phyloP scores from a whole-genome alignment of 257 asterid species.

The Nicotiana sylvestris region DNA sequence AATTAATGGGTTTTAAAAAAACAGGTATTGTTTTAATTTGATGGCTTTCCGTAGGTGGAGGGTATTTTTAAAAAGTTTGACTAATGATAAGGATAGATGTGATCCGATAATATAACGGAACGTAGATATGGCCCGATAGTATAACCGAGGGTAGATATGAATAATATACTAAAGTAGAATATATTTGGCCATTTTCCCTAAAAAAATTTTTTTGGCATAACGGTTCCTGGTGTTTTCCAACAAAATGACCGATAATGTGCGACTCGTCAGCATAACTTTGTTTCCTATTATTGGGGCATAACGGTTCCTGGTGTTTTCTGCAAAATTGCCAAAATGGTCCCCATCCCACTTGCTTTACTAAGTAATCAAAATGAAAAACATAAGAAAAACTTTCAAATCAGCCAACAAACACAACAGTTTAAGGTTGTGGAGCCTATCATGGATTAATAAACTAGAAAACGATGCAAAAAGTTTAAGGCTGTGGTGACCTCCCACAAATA shows the following conservation, averaged over 20 bases:
- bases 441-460: neutral
- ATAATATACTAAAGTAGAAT: too few relatives aligned
- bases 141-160: too few relatives aligned
- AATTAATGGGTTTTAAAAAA: too few relatives aligned
- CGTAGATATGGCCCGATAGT: too few relatives aligned
- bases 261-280: neutral
- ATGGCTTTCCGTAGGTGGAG: too few relatives aligned
- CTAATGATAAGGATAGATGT: too few relatives aligned
- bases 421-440: neutral
- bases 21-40: too few relatives aligned
- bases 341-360: slow-evolving; percentile 14
- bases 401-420: slow-evolving; percentile 16
- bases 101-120: too few relatives aligned
- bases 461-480: neutral
- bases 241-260: neutral
- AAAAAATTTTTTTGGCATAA: neutral
- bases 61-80: too few relatives aligned
- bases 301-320: neutral
- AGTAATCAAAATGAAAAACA: neutral
- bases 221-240: neutral
- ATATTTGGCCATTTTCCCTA: too few relatives aligned
- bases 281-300: neutral
- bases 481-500: neutral
- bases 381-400: neutral
- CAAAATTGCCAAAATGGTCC: neutral